A percentile compares a stretch with the other conserved stretches of the same genome.
These are phyloP conservation scores for Neobulgaria alba DNA, from an alignment of 2,329 filamentous ascomycete genomes.

Conservation along the genomic window DNA sequence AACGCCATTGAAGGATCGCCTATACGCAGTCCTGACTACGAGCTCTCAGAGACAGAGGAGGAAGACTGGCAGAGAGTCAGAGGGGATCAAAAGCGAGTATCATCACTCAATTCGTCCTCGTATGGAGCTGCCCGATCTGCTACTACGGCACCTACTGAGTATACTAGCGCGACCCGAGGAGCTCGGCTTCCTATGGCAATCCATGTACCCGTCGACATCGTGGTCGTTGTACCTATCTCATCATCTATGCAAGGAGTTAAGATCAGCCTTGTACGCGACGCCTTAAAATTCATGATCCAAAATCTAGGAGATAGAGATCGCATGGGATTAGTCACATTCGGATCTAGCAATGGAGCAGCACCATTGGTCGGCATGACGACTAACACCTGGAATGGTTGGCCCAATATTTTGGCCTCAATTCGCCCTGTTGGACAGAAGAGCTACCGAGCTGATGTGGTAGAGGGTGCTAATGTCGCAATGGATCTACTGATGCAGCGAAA, in stretches of 20 bases:
- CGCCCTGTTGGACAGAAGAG: conserved; percentile 95
- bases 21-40: conserved; percentile 65
- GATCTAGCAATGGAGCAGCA: conserved; percentile 85
- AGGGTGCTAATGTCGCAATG: conserved; percentile 97
- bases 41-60: conserved; percentile 78
- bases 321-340: conserved; percentile 96
- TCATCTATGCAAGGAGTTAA: conserved; percentile 99
- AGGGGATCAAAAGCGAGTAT: conserved; percentile 55
- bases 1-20: conserved; percentile 60
- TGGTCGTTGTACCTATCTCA: conserved; percentile 93
- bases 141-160: conserved; percentile 86
- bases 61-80: conserved; percentile 69
- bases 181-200: conserved; percentile 35
- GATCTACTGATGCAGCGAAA: conserved; percentile 97
- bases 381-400: conserved; percentile 89
- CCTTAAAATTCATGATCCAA: conserved; percentile 83
- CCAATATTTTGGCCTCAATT: conserved; percentile 76
- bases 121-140: conserved; percentile 76
- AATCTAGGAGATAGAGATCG: conserved; percentile 87
- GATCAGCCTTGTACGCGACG: conserved; percentile 87
- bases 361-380: conserved; percentile 97
- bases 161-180: conserved; percentile 56
- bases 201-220: conserved; percentile 89
- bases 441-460: conserved; percentile 89
- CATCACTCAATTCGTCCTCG: conserved; percentile 71